phyloP scores from a whole-genome alignment of 2,329 filamentous ascomycete species.

The Pseudodiploospora longispora region DNA sequence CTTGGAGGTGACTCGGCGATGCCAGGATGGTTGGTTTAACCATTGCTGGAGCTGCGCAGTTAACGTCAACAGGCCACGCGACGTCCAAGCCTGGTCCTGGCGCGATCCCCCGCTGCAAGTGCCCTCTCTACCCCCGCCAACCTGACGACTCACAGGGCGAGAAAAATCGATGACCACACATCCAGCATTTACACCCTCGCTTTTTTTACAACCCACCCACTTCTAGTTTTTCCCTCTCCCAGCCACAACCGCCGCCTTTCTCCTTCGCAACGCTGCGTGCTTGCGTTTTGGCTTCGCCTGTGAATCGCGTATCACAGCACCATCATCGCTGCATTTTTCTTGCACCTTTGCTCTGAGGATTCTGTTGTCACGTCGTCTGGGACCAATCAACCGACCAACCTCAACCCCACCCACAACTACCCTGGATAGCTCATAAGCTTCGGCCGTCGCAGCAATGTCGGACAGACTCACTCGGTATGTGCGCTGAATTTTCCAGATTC shows the following conservation, averaged over 20 bases:
- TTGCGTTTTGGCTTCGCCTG: neutral
- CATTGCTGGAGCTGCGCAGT: too few species aligned
- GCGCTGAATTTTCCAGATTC: neutral
- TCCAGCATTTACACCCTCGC: slow-evolving; percentile 12
- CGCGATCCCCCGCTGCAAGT: slow-evolving; percentile 2
- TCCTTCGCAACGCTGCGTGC: neutral
- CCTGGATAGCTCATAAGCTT: neutral
- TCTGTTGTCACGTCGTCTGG: neutral
- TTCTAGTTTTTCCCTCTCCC: slow-evolving; percentile 5
- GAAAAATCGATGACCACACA: slow-evolving; percentile 34
- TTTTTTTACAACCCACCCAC: slow-evolving; percentile 2
- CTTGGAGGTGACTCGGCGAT: too few species aligned
- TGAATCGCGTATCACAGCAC: neutral
- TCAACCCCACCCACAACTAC: neutral
- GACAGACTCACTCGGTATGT: slow-evolving; percentile 91
- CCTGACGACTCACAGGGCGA: slow-evolving; percentile 29
- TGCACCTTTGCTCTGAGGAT: neutral
- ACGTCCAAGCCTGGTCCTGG: neutral
- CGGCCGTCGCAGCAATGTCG: slow-evolving; percentile 54
- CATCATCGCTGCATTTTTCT: neutral
- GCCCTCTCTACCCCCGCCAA: slow-evolving; percentile 18
- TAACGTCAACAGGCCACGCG: too few species aligned
- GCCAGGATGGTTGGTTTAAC: too few species aligned
- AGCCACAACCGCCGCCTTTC: neutral
- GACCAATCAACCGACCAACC: too few species aligned